Percentiles rank a stretch among this genome's conserved stretches.
These are phyloP conservation scores for Lentinula guzmanii DNA, from an alignment of 768 basidiomycete genomes.

Conservation along the genomic window DNA sequence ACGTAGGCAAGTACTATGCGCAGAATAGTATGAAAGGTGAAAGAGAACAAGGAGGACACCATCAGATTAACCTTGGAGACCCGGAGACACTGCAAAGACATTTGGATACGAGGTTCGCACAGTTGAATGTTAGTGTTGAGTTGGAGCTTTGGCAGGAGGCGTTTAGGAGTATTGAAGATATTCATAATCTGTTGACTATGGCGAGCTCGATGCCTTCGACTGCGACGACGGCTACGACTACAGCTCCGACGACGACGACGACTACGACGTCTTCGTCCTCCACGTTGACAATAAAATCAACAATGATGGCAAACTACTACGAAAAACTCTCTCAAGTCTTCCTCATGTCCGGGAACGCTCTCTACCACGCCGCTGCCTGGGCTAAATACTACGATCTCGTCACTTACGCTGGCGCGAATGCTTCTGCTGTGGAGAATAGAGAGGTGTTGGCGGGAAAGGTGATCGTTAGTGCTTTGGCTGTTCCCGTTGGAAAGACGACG, in stretches of 20 bases:
- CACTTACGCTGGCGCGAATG: conserved; percentile 65
- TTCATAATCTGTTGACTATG: conserved; percentile 91
- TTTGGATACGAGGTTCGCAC: conserved; percentile 94
- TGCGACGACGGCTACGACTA: too few species aligned
- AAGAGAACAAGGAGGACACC: conserved; percentile 17
- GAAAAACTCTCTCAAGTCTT: conserved; percentile 97
- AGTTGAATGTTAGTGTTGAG: conserved; percentile 94
- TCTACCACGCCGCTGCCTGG: conserved; percentile 98
- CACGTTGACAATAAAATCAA: conserved; percentile 29
- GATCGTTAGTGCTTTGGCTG: conserved; percentile 86
- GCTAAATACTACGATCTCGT: conserved; percentile 74
- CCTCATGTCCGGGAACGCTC: conserved; percentile 87
- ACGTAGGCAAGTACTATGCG: conserved; percentile 92
- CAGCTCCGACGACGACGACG: background rate
- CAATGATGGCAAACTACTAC: conserved; percentile 99
- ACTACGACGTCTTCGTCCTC: background rate
- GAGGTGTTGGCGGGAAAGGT: conserved; percentile 84
- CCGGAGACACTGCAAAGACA: conserved; percentile 92
- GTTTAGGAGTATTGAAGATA: conserved; percentile 96
- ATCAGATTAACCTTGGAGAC: conserved; percentile 93
- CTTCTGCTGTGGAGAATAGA: conserved; percentile 60
- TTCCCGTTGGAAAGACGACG: conserved; percentile 61
- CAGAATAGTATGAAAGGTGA: conserved; percentile 39
- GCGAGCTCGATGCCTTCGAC: conserved; percentile 75
- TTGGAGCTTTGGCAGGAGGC: conserved; percentile 99